Evolutionary conservation across 2,329 filamentous ascomycete species (phyloP), one percentile per base, ranked within the genome.

Genomic region (Beauveria rudraprayagi): DNA sequence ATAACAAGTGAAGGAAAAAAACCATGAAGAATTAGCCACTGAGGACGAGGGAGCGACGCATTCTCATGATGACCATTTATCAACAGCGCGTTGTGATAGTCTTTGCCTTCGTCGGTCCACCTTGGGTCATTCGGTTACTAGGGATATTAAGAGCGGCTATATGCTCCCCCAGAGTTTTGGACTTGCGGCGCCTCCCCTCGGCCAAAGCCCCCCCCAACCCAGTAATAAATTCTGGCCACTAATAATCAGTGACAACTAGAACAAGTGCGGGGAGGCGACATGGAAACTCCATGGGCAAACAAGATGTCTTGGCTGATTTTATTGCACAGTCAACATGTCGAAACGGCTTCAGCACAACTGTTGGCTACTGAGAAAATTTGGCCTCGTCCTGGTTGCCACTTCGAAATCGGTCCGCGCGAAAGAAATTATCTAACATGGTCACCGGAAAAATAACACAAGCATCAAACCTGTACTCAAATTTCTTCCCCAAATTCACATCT

Each of bases 131-230:
- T 46, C 26, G 53, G 30, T 22, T 22, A 26, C 22, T n/a, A 26
- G 3, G 5, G 3, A 26, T 22, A 9, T 37, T 6, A 26, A 28
- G 19, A 40, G n/a, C 56, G 56, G 56, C 46, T 58, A 58, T 58
- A 58, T 58, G 56, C 46, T 43, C 34, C 47, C 56, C 46, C 26
- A 43, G 22, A 16, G 10, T 26, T 17, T 22, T 6, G 34, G 26
- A 3, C 30, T 34, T 11, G 30, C 30, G 11, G 34, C 34, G 37
- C 22, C 46, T 37, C 22, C 46, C 54, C 46, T 58, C 56, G 56
- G 56, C 46, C 34, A 58, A 34, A 24, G 22, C n/a, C 56, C 34
- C 50, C 56, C 50, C 56, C 24, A 58, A 51, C 56, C 56, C 56
- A 58, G 43, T 26, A 19, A 44, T 26, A 19, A 44, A 26, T n/a